Conservation (phyloP, 805 yeast species). For the Teunomyces cretensis region DNA sequence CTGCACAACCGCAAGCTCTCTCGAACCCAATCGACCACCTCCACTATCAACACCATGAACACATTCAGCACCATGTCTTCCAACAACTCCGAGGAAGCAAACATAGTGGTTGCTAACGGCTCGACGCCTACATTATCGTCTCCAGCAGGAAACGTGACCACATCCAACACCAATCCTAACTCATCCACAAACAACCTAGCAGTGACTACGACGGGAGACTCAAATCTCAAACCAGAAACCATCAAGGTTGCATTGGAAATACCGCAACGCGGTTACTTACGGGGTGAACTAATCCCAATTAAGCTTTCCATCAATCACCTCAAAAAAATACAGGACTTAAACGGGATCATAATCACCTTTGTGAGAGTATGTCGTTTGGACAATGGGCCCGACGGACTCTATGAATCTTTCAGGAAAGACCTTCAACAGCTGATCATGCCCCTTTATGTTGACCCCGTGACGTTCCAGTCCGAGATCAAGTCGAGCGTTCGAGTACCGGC, state of each 20-base stretch:
- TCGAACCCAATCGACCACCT: constrained; percentile 35
- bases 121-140: constrained; percentile 1
- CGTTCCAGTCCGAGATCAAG: constrained; percentile 55
- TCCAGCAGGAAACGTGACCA: constrained; percentile 4
- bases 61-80: constrained; percentile 33
- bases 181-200: neutral
- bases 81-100: constrained; percentile 25
- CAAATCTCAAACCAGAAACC: constrained; percentile 18
- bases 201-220: neutral
- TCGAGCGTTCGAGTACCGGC: constrained; percentile 73
- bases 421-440: constrained; percentile 76
- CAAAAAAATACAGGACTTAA: constrained; percentile 64
- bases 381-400: constrained; percentile 56
- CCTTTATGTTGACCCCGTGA: constrained; percentile 68
- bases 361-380: constrained; percentile 73
- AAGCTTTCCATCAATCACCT: constrained; percentile 66
- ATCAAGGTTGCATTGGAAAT: constrained; percentile 38
- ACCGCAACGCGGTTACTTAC: constrained; percentile 65
- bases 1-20: constrained; percentile 21
- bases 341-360: constrained; percentile 76
- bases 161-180: constrained; percentile 5
- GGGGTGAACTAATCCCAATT: constrained; percentile 80
- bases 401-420: constrained; percentile 80
- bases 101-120: neutral
- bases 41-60: constrained; percentile 28